phyloP scores from a whole-genome alignment of 805 yeast genomes.

The Zygotorulaspora chibaensis region DNA sequence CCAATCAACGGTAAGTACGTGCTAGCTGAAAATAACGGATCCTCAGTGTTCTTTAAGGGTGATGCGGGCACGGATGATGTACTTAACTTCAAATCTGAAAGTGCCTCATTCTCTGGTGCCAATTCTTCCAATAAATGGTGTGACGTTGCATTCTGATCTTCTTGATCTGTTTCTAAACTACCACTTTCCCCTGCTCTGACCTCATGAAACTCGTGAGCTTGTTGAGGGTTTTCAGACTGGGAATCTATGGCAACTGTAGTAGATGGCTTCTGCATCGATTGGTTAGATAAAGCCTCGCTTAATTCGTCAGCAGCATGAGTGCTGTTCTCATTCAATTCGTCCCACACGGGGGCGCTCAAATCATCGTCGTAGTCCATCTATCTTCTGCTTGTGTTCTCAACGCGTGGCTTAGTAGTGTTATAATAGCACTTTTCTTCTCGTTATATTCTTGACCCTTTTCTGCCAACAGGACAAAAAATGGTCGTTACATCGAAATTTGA shows the following conservation, averaged over 20 bases:
- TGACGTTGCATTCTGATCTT: constrained; percentile 22
- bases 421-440: not conserved
- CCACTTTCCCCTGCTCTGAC: constrained; percentile 26
- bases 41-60: constrained; percentile 27
- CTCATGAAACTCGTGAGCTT: constrained; percentile 2
- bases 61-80: constrained; percentile 17
- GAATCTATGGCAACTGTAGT: constrained; percentile 5
- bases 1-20: constrained; percentile 20
- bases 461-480: not conserved
- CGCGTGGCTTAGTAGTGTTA: not conserved
- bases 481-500: not conserved
- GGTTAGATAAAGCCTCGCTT: constrained; percentile 18
- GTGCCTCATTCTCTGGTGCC: constrained; percentile 34
- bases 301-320: constrained; percentile 13
- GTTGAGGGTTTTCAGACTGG: not conserved
- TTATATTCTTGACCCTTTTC: constrained; percentile 4
- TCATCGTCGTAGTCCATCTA: constrained; percentile 30
- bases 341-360: constrained; percentile 35
- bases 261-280: constrained; percentile 10
- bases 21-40: constrained; percentile 35
- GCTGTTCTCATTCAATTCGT: constrained; percentile 22
- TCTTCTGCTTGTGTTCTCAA: not conserved
- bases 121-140: constrained; percentile 23
- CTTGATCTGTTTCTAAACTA: constrained; percentile 15
- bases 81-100: constrained; percentile 42